Conservation (phyloP, 257 asterid genomes). For the Misopates orontium region DNA sequence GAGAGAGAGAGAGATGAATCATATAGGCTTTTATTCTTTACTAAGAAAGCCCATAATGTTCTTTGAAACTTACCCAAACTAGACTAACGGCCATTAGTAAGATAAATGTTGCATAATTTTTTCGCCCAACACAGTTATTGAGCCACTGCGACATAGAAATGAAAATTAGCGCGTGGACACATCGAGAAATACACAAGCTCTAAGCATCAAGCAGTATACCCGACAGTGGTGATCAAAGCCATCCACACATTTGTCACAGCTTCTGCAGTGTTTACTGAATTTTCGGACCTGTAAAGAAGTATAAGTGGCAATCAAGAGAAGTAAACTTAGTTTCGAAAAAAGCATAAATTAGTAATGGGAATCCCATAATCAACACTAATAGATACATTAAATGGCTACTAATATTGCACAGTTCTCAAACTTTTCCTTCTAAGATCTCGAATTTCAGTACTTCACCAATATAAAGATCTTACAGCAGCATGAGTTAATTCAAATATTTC, state of each 20-base stretch:
- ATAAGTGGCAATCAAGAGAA: slow-evolving; percentile 24
- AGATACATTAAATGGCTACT: background rate
- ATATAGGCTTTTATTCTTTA: background rate
- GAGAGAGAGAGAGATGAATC: slow-evolving; percentile 23
- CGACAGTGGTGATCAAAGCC: slow-evolving; percentile 99
- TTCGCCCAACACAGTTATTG: slow-evolving; percentile 94
- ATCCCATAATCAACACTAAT: slow-evolving; percentile 6
- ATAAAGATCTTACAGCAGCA: background rate
- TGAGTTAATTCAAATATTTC: background rate
- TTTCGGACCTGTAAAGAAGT: slow-evolving; percentile 67
- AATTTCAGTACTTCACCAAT: slow-evolving; percentile 5
- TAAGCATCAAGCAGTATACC: slow-evolving; percentile 46
- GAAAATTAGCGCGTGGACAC: slow-evolving; percentile 11
- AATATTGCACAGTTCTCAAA: background rate
- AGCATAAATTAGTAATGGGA: slow-evolving; percentile 15
- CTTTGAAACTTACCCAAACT: slow-evolving; percentile 74
- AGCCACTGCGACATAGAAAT: slow-evolving; percentile 74
- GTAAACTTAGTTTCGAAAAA: slow-evolving; percentile 5
- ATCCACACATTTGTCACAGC: slow-evolving; percentile 99
- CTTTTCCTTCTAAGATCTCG: slow-evolving; percentile 1
- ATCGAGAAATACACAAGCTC: slow-evolving; percentile 18
- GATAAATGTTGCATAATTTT: slow-evolving; percentile 80
- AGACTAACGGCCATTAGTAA: slow-evolving; percentile 84
- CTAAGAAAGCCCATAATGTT: background rate
- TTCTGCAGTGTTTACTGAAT: slow-evolving; percentile 98